Evolutionary conservation across 192 early-diverging fungal species (phyloP).

Genomic region (Coemansia sp.): DNA sequence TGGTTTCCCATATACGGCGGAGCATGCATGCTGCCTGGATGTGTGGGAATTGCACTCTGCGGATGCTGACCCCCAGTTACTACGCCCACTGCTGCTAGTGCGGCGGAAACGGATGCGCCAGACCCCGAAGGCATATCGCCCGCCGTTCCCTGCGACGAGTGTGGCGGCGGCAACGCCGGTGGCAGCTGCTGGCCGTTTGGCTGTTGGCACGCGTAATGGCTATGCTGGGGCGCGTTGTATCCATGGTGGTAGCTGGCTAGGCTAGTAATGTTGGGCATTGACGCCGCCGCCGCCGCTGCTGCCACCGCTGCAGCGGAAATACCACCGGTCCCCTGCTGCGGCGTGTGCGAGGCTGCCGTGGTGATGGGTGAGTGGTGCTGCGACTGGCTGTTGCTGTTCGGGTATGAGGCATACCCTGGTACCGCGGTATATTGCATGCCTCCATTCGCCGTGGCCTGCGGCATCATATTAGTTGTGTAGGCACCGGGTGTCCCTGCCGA

Average conservation of each 20-base stretch:
- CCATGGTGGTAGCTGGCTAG: constrained; percentile 52
- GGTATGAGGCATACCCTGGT: constrained; percentile 45
- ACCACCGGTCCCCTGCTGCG: constrained; percentile 23
- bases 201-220: constrained; percentile 39
- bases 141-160: constrained; percentile 21
- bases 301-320: constrained; percentile 20
- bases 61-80: constrained; percentile 27
- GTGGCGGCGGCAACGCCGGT: constrained; percentile 18
- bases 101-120: constrained; percentile 31
- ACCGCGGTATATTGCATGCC: constrained; percentile 33
- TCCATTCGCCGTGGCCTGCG: constrained; percentile 25
- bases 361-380: constrained; percentile 54
- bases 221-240: constrained; percentile 26
- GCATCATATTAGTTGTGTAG: constrained; percentile 24
- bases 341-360: constrained; percentile 26
- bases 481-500: constrained; percentile 22
- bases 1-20: constrained; percentile 44
- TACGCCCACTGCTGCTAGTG: constrained; percentile 33
- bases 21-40: constrained; percentile 17
- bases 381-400: constrained; percentile 49
- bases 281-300: constrained; percentile 31
- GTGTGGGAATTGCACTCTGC: constrained; percentile 12
- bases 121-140: constrained; percentile 21
- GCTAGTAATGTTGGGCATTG: constrained; percentile 39
- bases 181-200: constrained; percentile 21